These are phyloP conservation scores for Chaetothyriales sp. DNA, from an alignment of 2,329 filamentous ascomycete genomes.

Conservation along the genomic window DNA sequence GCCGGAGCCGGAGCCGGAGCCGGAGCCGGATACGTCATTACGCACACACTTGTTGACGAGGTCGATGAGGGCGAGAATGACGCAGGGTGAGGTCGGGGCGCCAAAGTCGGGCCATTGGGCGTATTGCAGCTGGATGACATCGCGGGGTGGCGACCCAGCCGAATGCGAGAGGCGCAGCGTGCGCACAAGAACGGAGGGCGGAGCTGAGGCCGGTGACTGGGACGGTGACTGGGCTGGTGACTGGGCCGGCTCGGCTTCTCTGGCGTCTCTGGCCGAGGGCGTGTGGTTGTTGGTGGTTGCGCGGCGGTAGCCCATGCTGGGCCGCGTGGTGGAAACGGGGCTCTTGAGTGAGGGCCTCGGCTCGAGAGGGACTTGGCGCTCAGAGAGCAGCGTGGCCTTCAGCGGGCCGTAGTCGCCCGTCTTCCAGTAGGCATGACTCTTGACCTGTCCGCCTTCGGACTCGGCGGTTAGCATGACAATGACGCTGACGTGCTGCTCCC, in stretches of 20 bases:
- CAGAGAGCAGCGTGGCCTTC: constrained; percentile 61
- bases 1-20: constrained; percentile 21
- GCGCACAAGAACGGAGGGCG: constrained; percentile 66
- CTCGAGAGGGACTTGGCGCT: constrained; percentile 69
- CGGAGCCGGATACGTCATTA: constrained; percentile 23
- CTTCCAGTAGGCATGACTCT: constrained; percentile 91
- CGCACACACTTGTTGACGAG: constrained; percentile 58
- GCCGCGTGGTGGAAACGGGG: constrained; percentile 31
- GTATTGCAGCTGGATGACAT: constrained; percentile 91
- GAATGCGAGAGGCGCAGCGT: constrained; percentile 74
- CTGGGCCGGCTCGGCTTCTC: constrained; percentile 9
- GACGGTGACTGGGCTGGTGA: too few species aligned
- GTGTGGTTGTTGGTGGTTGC: constrained; percentile 22
- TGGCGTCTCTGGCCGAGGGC: constrained; percentile 3
- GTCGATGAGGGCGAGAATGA: constrained; percentile 80
- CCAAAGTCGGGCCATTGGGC: constrained; percentile 97
- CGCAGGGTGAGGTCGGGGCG: constrained; percentile 72
- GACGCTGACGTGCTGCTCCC: constrained; percentile 90
- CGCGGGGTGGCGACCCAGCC: constrained; percentile 67
- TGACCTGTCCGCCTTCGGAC: constrained; percentile 80
- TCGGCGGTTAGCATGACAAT: constrained; percentile 96
- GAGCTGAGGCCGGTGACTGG: constrained; percentile 32
- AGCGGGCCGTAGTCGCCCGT: constrained; percentile 64
- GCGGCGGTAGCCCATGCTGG: constrained; percentile 24
- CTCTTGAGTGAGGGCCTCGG: constrained; percentile 23